Percentiles rank a stretch among this genome's conserved stretches.
These are phyloP conservation scores for Penicillium macrosclerotiorum DNA, from an alignment of 495 filamentous ascomycete genomes.

Conservation along the genomic window DNA sequence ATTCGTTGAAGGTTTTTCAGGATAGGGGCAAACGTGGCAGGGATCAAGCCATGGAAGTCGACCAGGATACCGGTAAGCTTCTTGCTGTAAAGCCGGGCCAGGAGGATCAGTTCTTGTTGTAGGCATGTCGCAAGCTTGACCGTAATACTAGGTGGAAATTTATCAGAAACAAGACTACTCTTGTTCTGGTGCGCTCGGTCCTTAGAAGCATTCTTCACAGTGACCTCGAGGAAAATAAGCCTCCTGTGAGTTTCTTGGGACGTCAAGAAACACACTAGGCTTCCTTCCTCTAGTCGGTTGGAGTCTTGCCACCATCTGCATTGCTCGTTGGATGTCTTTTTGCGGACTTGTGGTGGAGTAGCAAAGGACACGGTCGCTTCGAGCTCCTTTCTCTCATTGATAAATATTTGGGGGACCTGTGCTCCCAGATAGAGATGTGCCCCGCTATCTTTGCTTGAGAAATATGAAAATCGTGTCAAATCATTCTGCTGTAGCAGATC, in stretches of 20 bases:
- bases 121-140: constrained; percentile 11
- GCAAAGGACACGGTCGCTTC: constrained; percentile 11
- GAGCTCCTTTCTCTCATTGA: constrained; percentile 14
- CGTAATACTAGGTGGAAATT: constrained; percentile 7
- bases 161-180: constrained; percentile 11
- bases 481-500: constrained; percentile 5
- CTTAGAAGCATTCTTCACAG: constrained; percentile 7
- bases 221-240: constrained; percentile 12
- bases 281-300: constrained; percentile 12
- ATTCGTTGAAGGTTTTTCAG: constrained; percentile 10
- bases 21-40: constrained; percentile 12
- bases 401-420: constrained; percentile 4
- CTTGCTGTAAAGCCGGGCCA: constrained; percentile 4
- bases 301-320: constrained; percentile 16
- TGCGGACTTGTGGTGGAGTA: constrained; percentile 4
- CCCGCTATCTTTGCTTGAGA: constrained; percentile 3
- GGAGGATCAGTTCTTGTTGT: constrained; percentile 4
- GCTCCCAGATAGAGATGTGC: constrained; percentile 11
- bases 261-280: constrained; percentile 11
- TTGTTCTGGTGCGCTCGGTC: constrained; percentile 1
- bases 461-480: constrained; percentile 23
- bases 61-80: constrained; percentile 5
- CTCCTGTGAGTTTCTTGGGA: constrained; percentile 1
- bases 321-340: constrained; percentile 6
- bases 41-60: constrained; percentile 9